Conservation (phyloP, 345 rosid genomes). For the Angophora floribunda region DNA sequence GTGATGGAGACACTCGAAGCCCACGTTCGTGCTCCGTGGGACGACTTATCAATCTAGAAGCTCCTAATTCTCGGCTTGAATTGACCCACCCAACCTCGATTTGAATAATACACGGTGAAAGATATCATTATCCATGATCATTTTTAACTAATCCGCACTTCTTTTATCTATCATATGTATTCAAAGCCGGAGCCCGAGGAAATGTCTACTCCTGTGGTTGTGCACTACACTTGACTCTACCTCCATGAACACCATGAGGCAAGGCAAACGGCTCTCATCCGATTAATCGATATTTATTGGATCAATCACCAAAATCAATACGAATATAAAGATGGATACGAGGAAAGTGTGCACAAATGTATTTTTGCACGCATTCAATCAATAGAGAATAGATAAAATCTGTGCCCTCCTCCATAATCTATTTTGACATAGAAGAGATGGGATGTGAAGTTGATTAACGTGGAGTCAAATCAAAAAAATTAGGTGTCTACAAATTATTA, state of each 20-base stretch:
- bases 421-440: neutral
- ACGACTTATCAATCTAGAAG: no score
- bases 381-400: neutral
- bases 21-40: neutral
- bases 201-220: no score
- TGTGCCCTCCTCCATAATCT: neutral
- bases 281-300: accelerated
- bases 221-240: neutral
- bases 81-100: neutral
- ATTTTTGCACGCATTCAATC: neutral
- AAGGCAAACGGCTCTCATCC: accelerated
- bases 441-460: neutral
- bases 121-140: neutral
- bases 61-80: neutral
- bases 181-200: neutral
- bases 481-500: neutral
- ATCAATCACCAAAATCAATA: accelerated
- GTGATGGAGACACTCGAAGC: neutral
- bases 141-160: accelerated
- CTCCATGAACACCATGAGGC: neutral
- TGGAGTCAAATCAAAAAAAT: neutral
- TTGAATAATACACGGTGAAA: neutral
- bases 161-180: neutral
- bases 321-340: accelerated
- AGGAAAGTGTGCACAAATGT: no score